Base-by-base conservation (phyloP, 2,329 filamentous ascomycete species). In the Claviceps capensis region DNA sequence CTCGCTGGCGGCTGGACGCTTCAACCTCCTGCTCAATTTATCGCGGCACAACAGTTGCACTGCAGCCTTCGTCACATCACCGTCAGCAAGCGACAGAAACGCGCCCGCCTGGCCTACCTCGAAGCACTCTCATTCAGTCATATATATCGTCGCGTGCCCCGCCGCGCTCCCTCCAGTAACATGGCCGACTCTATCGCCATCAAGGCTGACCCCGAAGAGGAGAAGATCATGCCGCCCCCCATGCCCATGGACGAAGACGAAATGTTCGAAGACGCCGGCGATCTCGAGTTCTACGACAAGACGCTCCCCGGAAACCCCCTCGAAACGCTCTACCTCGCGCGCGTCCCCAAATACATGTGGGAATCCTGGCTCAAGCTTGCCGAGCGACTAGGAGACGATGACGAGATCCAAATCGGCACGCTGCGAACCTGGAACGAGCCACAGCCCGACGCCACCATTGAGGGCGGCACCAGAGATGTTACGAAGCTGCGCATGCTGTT, bases 331-430 rank as follows among this genome's bases (percentile, higher is more conserved):
- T 94, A 88, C 72, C 75, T 95, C 48, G 83, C 86, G 50, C 84
- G 87, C 57, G 74, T 95, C 44, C 88, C 89, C 19, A 81, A 82
- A 57, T 85, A 86, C 63, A 75, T 95, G 53, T 93, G 88, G 82
- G 80, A 91, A 59, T 78, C 83, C 45, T 94, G 89, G 86, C 69
- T 73, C 53, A 68, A 71, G 61, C 57, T 69, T 43, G 61, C 61
- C 11, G 67, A 70, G 48, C 76, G 82, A 58, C 69, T 94, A 14
- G 83, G 87, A 60, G 86, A 91, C 56, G 84, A 94, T 58, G 83
- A 85, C 52, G 85, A 90, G 68, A 85, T 95, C 56, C 78, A 85
- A 64, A 79, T 95, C 57, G 88, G 88, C 45, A 91, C 81, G 34
- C 74, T 95, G 61, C 73, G 79, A 51, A 76, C 75, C 55, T 81